Base-by-base conservation (phyloP, 1,284 basidiomycete species). In the Xerocomus amazonicus region DNA sequence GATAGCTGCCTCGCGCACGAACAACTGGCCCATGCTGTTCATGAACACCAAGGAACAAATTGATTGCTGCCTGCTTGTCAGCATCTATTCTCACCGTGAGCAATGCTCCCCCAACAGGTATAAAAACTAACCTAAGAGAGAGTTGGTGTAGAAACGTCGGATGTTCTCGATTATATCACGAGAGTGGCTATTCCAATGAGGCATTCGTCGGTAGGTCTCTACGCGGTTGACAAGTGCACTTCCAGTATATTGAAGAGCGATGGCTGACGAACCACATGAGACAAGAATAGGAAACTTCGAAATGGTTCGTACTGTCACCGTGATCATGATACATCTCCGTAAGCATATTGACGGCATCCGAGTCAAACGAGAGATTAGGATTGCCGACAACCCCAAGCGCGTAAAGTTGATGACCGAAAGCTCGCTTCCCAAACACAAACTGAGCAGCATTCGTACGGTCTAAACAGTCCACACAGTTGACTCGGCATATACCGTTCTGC, bases 321-420 rank as follows among this genome's bases (percentile, higher is more conserved):
- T 95, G 92, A 66, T 97, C 92, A 66, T 98, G 94, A 68, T 97
- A 99, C 95, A 99, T 98, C 70, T 98, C 94, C 0, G 95, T 99
- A 57, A 99, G 68, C 83, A 99, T 95, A 67, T 97, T 93, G 43
- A 97, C 90, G 0, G 93, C 94, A 66, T 97, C 96, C 9, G 90
- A 95, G 59, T 97, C 94, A 65, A 97, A 97, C 0, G 87, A 83
- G 23, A 99, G 74, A 58, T 90, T 84, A 0, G 96, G 92, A 51
- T 75, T 85, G 16, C 87, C 82, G 23, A 92, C 87, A 16, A 95
- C 79, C 3, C 97, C 97, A 1, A 99, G 81, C 0, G 94, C 95
- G 65, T 97, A 94, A 8, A 99, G 77, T 66, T 99, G 97, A 68
- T 98, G 94, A 0, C 93, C 95, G 12, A 99, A 76, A 0, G 91